Percentiles rank a stretch among this genome's conserved stretches.
phyloP scores from a whole-genome alignment of 192 early-diverging fungal species.

The Coemansia sp. region DNA sequence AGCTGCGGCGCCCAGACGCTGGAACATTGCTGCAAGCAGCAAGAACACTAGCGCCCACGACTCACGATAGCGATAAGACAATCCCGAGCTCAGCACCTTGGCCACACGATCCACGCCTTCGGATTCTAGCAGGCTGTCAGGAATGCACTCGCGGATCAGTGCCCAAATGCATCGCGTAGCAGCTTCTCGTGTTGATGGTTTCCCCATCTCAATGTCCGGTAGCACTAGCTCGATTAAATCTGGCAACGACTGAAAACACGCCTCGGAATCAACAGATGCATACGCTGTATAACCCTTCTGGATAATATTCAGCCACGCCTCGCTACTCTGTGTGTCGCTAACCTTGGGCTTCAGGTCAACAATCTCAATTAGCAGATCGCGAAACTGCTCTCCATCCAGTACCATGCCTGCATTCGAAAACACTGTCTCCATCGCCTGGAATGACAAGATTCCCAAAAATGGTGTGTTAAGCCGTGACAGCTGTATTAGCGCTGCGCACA shows the following conservation, averaged over 20 bases:
- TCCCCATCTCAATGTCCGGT: conserved; percentile 63
- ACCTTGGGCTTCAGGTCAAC: conserved; percentile 81
- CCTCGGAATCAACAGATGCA: conserved; percentile 57
- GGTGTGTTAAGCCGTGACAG: conserved; percentile 78
- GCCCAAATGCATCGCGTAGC: conserved; percentile 70
- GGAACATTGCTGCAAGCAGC: conserved; percentile 73
- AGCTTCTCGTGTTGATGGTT: conserved; percentile 59
- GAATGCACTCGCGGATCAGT: conserved; percentile 71
- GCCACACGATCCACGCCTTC: conserved; percentile 59
- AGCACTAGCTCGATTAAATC: conserved; percentile 64
- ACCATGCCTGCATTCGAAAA: conserved; percentile 38
- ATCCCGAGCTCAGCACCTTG: conserved; percentile 54
- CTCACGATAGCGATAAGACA: conserved; percentile 77
- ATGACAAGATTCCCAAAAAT: conserved; percentile 69
- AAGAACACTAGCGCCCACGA: conserved; percentile 82
- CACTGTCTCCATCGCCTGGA: conserved; percentile 44
- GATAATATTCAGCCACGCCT: conserved; percentile 82
- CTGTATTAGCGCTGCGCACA: conserved; percentile 73
- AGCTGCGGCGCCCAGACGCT: conserved; percentile 64
- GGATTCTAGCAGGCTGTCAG: conserved; percentile 69
- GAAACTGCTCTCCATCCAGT: conserved; percentile 56
- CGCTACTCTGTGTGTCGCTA: conserved; percentile 76
- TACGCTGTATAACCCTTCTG: conserved; percentile 70
- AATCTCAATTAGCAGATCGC: conserved; percentile 57
- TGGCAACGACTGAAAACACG: conserved; percentile 56